Base-by-base conservation (phyloP, 495 filamentous ascomycete species). In the Sordaria brevicollis region DNA sequence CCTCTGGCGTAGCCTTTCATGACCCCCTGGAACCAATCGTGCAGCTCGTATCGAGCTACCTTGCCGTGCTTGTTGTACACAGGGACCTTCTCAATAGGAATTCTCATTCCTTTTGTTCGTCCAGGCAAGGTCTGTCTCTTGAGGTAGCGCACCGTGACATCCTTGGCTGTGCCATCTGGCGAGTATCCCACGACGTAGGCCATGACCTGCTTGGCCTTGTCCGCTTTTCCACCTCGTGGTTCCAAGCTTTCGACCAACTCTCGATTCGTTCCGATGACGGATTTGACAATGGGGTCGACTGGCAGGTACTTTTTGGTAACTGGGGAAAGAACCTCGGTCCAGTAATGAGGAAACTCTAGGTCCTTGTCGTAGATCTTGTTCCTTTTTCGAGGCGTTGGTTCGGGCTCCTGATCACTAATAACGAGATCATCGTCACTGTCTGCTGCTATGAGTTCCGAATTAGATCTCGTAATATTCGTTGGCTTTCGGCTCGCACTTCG, bases 121-220 rank as follows among this genome's bases (percentile, higher is more conserved):
- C 96, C 93, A 4, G 95, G 95, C 82, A 92, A 91, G 41, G 88
- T 86, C 66, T 91, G 92, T 21, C 90, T 86, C 72, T 91, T 93
- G 7, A 98, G 88, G 79, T 99, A 98, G 15, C 94, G 88, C 4
- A 93, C 90, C 1, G 95, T 98, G 39, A 99, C 92, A 75, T 98
- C 95, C 80, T 97, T 98, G 10, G 93, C 96, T 0, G 93, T 93
- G 13, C 91, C 91, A 76, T 98, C 93, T 10, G 88, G 74, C 2
- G 92, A 93, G 80, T 92, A 93, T 0, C 89, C 93, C 11, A 99
- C 83, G n/a, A 96, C 86, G 71, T 99, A 99, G 67, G 91, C 89
- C 68, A 97, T 93, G 15, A 96, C 88, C 78, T 97, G 94, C 74
- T 93, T 97, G 5, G 91, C 88, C 71, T 89, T 90, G 33, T 94